Conservation (phyloP, 305 asterid genomes). For the Fraxinus sp. region DNA sequence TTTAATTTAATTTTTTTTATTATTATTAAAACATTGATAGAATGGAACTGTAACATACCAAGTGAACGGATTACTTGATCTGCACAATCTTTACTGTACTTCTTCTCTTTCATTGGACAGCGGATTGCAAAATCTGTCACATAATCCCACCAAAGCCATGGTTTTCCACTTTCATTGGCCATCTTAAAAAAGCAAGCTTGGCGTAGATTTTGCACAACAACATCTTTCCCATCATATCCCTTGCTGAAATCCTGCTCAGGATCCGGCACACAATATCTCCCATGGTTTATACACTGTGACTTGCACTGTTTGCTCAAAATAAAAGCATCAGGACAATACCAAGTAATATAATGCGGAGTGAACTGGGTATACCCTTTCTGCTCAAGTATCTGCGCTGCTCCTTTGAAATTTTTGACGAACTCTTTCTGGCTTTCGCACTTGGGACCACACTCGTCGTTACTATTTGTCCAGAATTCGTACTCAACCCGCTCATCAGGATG, state of each 20-base stretch:
- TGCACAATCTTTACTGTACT: conserved; percentile 85
- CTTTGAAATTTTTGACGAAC: conserved; percentile 74
- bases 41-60: conserved; percentile 43
- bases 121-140: conserved; percentile 86
- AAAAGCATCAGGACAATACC: conserved; percentile 96
- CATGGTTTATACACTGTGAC: conserved; percentile 95
- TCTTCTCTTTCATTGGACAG: conserved; percentile 92
- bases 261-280: conserved; percentile 98
- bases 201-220: conserved; percentile 80
- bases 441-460: conserved; percentile 93
- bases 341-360: conserved; percentile 88
- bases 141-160: conserved; percentile 99
- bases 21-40: not conserved
- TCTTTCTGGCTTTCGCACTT: conserved; percentile 89
- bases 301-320: conserved; percentile 81
- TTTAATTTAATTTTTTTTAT: not conserved
- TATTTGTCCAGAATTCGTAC: conserved; percentile 95
- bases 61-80: conserved; percentile 80
- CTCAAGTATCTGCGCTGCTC: conserved; percentile 98
- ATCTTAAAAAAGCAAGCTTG: conserved; percentile 93
- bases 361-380: conserved; percentile 88
- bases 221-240: conserved; percentile 98
- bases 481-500: conserved; percentile 98
- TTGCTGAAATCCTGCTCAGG: conserved; percentile 93
- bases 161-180: conserved; percentile 84